Evolutionary conservation across 176 grass and related monocot species (phyloP).

Genomic region (Calamus simplicifolius): DNA sequence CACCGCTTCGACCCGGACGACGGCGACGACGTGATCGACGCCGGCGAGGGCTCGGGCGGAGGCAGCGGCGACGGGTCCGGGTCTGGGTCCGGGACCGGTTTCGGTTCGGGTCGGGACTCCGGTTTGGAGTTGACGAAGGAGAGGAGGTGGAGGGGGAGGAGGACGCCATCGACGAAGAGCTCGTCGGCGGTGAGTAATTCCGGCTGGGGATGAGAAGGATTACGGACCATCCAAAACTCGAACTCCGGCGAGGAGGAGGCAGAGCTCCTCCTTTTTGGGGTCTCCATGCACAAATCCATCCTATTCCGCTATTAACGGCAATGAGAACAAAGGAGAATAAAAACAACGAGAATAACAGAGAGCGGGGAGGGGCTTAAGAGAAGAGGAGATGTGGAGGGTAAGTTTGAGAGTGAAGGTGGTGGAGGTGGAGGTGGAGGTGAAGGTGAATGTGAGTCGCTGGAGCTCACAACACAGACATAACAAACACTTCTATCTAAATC

Average conservation of each 20-base stretch:
- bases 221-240: conserved; percentile 58
- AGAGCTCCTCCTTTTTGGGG: conserved; percentile 30
- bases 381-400: too few relatives aligned
- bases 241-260: conserved; percentile 57
- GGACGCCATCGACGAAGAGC: conserved; percentile 63
- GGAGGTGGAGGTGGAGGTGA: neutral
- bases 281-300: neutral
- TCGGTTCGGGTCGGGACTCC: neutral
- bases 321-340: too few relatives aligned
- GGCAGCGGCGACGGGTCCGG: conserved; percentile 12
- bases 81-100: conserved; percentile 7
- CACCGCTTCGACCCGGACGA: conserved; percentile 51
- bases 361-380: neutral
- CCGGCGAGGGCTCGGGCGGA: neutral
- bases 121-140: conserved; percentile 1
- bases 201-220: conserved; percentile 9
- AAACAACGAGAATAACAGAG: too few relatives aligned
- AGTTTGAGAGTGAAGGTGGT: neutral
- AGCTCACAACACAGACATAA: conserved; percentile 1
- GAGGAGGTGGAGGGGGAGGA: conserved; percentile 43
- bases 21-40: conserved; percentile 5
- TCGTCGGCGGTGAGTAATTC: conserved; percentile 52
- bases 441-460: neutral
- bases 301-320: too few relatives aligned
- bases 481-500: neutral